Evolutionary conservation across 2,329 filamentous ascomycete genomes (phyloP).

Genomic region (Incumbomyces lentus): DNA sequence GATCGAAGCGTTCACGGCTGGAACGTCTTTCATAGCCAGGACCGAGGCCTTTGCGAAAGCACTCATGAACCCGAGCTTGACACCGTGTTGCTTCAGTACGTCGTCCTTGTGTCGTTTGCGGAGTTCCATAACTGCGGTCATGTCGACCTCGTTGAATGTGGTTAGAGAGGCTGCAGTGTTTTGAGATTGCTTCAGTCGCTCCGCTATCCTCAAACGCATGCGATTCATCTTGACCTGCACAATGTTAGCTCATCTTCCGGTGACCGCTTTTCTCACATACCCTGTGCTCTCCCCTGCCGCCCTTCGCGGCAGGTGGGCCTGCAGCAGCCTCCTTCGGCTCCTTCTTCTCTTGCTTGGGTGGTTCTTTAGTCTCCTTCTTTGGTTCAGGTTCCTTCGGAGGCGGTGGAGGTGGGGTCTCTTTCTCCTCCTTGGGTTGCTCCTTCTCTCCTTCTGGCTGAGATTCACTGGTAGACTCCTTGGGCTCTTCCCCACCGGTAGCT

Average conservation of each 20-base stretch:
- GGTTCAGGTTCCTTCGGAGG: conserved; percentile 16
- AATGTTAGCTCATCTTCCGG: conserved; percentile 9
- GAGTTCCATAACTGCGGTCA: conserved; percentile 96
- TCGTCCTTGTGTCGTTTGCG: conserved; percentile 97
- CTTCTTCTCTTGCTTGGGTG: conserved; percentile 28
- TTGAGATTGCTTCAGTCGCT: conserved; percentile 97
- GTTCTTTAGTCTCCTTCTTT: conserved; percentile 15
- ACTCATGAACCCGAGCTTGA: conserved; percentile 99
- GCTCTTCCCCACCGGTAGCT: conserved; percentile 40
- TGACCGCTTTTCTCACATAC: conserved; percentile 43
- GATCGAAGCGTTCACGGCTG: conserved; percentile 89
- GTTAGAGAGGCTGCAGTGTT: conserved; percentile 96
- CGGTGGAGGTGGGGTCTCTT: conserved; percentile 23
- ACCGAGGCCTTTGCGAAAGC: conserved; percentile 86
- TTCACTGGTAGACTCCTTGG: conserved; percentile 34
- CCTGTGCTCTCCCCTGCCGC: conserved; percentile 71
- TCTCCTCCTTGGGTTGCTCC: conserved; percentile 29
- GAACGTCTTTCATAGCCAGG: conserved; percentile 89
- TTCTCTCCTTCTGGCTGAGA: conserved; percentile 44
- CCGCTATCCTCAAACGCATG: conserved; percentile 93
- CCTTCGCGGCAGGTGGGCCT: conserved; percentile 34
- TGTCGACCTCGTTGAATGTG: conserved; percentile 98
- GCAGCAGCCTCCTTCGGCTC: conserved; percentile 24
- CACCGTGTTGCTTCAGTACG: conserved; percentile 84
- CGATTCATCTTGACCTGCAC: conserved; percentile 96